Evolutionary conservation across 495 filamentous ascomycete genomes (phyloP).

Genomic region (Neurospora discreta): DNA sequence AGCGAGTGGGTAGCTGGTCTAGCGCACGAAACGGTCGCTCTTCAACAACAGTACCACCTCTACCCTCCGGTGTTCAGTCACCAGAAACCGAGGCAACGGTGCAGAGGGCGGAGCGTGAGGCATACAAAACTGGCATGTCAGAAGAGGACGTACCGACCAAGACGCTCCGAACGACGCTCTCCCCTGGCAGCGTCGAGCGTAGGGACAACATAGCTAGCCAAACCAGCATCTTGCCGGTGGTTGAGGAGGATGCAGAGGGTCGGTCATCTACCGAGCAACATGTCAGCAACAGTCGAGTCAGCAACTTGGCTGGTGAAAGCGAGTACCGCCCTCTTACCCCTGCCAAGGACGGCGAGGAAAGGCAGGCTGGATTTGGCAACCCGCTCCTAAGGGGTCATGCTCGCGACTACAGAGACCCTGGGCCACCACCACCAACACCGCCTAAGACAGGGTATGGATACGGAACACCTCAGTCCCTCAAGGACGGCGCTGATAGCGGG

Average conservation of each 20-base stretch:
- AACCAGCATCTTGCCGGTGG: slow-evolving; percentile 71
- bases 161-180: slow-evolving; percentile 37
- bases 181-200: slow-evolving; percentile 33
- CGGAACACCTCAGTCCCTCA: slow-evolving; percentile 14
- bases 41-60: slow-evolving; percentile 24
- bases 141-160: slow-evolving; percentile 38
- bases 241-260: slow-evolving; percentile 82
- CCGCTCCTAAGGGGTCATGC: slow-evolving; percentile 26
- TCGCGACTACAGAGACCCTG: slow-evolving; percentile 22
- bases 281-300: slow-evolving; percentile 30
- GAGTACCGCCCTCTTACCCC: slow-evolving; percentile 34
- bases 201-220: slow-evolving; percentile 44
- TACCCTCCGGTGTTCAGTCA: slow-evolving; percentile 38
- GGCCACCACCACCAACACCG: slow-evolving; percentile 30
- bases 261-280: slow-evolving; percentile 49
- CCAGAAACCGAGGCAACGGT: slow-evolving; percentile 25
- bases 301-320: slow-evolving; percentile 25
- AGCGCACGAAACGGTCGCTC: slow-evolving; percentile 11
- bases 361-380: slow-evolving; percentile 32
- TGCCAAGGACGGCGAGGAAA: slow-evolving; percentile 27
- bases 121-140: slow-evolving; percentile 28
- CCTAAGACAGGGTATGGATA: slow-evolving; percentile 29
- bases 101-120: slow-evolving; percentile 24
- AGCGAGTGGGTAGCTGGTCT: slow-evolving; percentile 18
- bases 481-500: slow-evolving; percentile 28